A percentile compares a stretch with the other conserved stretches of the same genome.
These are phyloP conservation scores for Diaporthe ilicicola DNA, from an alignment of 2,329 filamentous ascomycete species.

Conservation along the genomic window DNA sequence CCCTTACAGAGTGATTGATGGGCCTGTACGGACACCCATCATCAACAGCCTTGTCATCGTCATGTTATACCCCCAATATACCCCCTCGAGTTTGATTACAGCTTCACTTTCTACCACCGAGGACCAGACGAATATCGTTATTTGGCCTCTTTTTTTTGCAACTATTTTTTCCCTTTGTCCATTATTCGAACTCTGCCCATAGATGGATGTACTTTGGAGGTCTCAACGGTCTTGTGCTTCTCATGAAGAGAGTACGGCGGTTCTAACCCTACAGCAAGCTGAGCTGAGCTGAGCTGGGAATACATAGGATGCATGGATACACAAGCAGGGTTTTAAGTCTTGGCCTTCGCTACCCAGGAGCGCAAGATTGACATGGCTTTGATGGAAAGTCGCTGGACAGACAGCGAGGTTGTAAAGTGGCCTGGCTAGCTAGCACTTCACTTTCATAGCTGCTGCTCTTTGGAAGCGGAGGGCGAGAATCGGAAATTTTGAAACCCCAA, in stretches of 20 bases:
- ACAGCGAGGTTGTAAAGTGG: neutral
- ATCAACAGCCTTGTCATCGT: constrained; percentile 6
- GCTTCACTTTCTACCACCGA: neutral
- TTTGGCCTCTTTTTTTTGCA: neutral
- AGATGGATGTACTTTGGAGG: neutral
- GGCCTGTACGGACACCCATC: constrained; percentile 3
- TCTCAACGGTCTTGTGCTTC: neutral
- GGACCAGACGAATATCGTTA: neutral
- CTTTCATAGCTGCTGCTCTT: neutral
- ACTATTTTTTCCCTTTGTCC: constrained; percentile 3
- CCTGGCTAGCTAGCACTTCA: neutral
- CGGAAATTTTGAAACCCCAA: neutral
- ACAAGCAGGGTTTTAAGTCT: neutral
- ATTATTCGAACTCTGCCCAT: neutral
- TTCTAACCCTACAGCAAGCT: neutral
- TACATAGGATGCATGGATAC: neutral
- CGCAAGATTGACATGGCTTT: neutral
- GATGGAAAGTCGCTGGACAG: neutral
- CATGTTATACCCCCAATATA: constrained; percentile 28
- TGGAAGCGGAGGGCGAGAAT: neutral
- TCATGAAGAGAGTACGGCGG: constrained; percentile 24
- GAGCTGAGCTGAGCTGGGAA: constrained; percentile 11
- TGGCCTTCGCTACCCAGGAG: neutral
- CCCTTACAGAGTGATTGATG: constrained; percentile 17
- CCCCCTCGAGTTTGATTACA: constrained; percentile 17